Evolutionary conservation across 768 basidiomycete species (phyloP), one percentile per base, ranked within the genome.

Genomic region (Auricularia sp.): DNA sequence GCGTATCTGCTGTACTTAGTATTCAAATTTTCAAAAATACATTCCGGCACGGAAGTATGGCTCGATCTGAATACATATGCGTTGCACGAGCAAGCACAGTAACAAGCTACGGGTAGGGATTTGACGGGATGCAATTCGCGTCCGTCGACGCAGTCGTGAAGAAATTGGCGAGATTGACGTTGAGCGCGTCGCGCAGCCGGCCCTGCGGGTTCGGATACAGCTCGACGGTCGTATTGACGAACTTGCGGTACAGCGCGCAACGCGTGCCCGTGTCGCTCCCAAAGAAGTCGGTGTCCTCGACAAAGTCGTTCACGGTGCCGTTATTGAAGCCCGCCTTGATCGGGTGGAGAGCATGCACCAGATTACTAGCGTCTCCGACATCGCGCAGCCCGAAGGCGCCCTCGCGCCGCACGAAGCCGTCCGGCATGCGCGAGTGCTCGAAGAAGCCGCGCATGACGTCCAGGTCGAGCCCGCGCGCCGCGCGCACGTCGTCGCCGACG

Each of bases 191-290:
- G 29, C 62, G 45, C 2, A 66, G 51, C n/a, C 29, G 42, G 5
- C 65, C 65, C 3, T 29, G 47, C 24, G 65, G 65, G 51, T 63
- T 66, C 34, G 65, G 65, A 42, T 66, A 66, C 62, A 63, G 62
- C 13, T 34, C 42, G 10, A 59, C 10, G 16, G 62, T 54, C 39
- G 56, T 54, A 13, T 63, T 47, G 14, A 62, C 65, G 24, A 63
- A 63, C 39, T 66, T 59, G 14, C 35, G 34, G 61, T 66, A 66
- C 14, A 66, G 34, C n/a, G 35, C 45, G 54, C 65, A 66, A 11
- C 21, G 34, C 18, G 21, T 6, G 18, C 21, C 16, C 14, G 8
- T 51, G 11, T 51, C 18, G 18, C 10, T 33, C 24, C 56, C 56
- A 21, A 35, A 13, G 34, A 59, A 59, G 56, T 59, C 29, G 11